A percentile compares a stretch with the other conserved stretches of the same genome.
phyloP scores from a whole-genome alignment of 2,329 filamentous ascomycete species.

The Nothomitra cinnamomea region DNA sequence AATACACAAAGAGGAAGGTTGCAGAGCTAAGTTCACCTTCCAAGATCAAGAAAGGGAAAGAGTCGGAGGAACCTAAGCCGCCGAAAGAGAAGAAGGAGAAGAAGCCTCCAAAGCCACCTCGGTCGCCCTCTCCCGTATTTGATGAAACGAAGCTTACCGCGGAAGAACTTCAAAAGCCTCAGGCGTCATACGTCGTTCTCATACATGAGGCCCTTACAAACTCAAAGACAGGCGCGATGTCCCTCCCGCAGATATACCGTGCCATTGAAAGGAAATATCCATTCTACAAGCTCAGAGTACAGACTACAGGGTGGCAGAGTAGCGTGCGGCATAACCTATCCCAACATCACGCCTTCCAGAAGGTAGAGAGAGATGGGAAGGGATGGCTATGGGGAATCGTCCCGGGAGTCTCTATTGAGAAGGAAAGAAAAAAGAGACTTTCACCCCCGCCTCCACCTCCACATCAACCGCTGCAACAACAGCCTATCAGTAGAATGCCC shows the following conservation, averaged over 20 bases:
- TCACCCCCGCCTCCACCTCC: conserved; percentile 24
- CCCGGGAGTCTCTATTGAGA: conserved; percentile 40
- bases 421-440: conserved; percentile 35
- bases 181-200: conserved; percentile 44
- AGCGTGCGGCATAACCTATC: conserved; percentile 49
- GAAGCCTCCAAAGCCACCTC: conserved; percentile 32
- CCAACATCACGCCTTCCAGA: conserved; percentile 40
- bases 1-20: conserved; percentile 46
- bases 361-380: conserved; percentile 43
- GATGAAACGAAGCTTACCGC: conserved; percentile 49
- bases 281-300: conserved; percentile 41
- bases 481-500: conserved; percentile 11
- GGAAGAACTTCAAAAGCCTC: conserved; percentile 55
- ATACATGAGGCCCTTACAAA: conserved; percentile 45
- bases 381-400: conserved; percentile 47
- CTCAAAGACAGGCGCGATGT: conserved; percentile 37
- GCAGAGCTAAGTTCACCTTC: conserved; percentile 37
- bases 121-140: conserved; percentile 45
- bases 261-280: conserved; percentile 46
- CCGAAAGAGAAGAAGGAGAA: conserved; percentile 24
- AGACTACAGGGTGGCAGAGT: conserved; percentile 47
- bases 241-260: conserved; percentile 48
- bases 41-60: conserved; percentile 41
- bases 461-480: conserved; percentile 14
- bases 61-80: conserved; percentile 28